Conservation (phyloP, 805 yeast genomes). For the Kodamaea kaohsiungensis region DNA sequence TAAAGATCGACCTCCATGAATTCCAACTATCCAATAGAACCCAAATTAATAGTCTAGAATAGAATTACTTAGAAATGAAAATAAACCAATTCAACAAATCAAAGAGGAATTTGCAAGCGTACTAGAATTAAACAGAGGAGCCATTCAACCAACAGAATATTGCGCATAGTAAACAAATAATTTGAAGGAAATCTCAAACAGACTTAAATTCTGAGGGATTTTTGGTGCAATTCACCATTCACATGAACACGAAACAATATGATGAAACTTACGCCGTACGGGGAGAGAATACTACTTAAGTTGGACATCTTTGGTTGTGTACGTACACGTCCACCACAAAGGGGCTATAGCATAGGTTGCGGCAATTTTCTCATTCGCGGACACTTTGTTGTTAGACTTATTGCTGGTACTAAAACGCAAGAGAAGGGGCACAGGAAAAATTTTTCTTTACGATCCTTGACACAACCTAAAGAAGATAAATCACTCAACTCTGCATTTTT, state of each 20-base stretch:
- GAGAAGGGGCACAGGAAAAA: neutral
- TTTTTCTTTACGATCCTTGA: neutral
- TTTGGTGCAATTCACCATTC: neutral
- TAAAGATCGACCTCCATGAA: neutral
- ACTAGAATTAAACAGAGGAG: neutral
- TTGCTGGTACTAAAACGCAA: constrained; percentile 1
- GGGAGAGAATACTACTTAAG: neutral
- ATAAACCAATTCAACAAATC: neutral
- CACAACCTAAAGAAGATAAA: neutral
- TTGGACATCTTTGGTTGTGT: neutral
- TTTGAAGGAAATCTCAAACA: neutral
- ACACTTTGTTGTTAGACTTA: constrained; percentile 1
- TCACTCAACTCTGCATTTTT: neutral
- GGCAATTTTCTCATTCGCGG: constrained; percentile 8
- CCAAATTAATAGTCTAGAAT: neutral
- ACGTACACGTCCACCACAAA: neutral
- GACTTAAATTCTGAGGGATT: neutral
- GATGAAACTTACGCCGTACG: neutral
- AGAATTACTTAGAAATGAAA: neutral
- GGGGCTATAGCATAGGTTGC: neutral
- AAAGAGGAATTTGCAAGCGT: neutral
- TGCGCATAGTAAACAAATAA: neutral
- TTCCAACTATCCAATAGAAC: neutral
- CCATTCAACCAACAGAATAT: neutral
- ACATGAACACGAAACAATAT: neutral